Evolutionary conservation across 176 grass and related monocot species (phyloP).

Genomic region (Triticum monococcum): DNA sequence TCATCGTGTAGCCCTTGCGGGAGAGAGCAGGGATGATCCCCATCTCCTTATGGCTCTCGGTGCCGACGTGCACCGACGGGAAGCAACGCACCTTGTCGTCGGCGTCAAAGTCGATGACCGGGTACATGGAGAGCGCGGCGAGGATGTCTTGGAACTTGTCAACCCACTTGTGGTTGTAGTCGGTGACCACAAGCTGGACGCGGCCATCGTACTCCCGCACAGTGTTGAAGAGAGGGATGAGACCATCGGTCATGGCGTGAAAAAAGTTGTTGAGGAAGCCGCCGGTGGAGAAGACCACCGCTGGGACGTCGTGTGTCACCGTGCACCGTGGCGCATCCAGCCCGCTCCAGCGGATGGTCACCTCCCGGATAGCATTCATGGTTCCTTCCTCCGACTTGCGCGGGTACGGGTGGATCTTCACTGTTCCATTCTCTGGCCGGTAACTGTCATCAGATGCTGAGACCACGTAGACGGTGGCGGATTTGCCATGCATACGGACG

Average conservation of each 20-base stretch:
- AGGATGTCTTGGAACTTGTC: constrained; percentile 47
- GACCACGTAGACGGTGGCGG: constrained; percentile 37
- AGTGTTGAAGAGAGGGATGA: constrained; percentile 65
- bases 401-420: constrained; percentile 45
- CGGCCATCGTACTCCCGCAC: constrained; percentile 31
- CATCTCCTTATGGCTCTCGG: constrained; percentile 55
- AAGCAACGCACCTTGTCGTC: constrained; percentile 64
- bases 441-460: background rate
- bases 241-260: constrained; percentile 64
- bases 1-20: constrained; percentile 44
- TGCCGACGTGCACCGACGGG: constrained; percentile 41
- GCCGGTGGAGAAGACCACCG: constrained; percentile 55
- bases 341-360: constrained; percentile 1
- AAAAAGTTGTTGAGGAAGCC: constrained; percentile 62
- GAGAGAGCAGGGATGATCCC: constrained; percentile 40
- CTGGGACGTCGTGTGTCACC: background rate
- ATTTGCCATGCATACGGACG: constrained; percentile 47
- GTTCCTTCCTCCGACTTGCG: constrained; percentile 48
- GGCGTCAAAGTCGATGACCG: constrained; percentile 50
- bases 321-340: constrained; percentile 26
- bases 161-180: constrained; percentile 26
- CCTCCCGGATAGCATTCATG: constrained; percentile 29
- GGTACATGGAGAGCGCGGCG: constrained; percentile 33
- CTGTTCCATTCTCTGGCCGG: constrained; percentile 9
- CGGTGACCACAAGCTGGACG: constrained; percentile 50